Evolutionary conservation across 306 rosid species (phyloP), one percentile per base, ranked within the genome.

Genomic region (Vigna unguiculata): DNA sequence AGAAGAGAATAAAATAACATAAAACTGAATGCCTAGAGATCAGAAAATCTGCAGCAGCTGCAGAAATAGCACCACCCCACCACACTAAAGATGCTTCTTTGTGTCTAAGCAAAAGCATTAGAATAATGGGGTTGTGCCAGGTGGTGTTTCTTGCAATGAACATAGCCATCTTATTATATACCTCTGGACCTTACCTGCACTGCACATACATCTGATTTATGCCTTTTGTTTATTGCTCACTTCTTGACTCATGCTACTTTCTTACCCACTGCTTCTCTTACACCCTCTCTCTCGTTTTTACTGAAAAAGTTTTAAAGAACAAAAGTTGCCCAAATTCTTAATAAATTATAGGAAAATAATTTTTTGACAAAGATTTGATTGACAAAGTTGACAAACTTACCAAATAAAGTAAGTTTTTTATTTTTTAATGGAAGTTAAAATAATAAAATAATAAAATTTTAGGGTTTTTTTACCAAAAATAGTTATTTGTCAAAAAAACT

Each of bases 11-110:
- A 75, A 75, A 79, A 32, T 75, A 85, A 66, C 19, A 25, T 76
- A 79, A 49, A 71, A 76, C 71, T 65, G 2, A 85, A 60, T 77
- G 81, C 84, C 88, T 85, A 17, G 88, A 85, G 88, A 85, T 85
- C 81, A 75, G 88, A 82, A 82, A 85, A 71, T 71, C 73, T 78
- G 83, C 79, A 61, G 74, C 20, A 81, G 74, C 20, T 10, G 9
- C 65, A 59, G 65, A 57, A 77, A 82, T 62, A 81, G 79, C 78
- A 74, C 75, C 73, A 79, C 84, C 51, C 72, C 69, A 82, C 82
- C 85, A 51, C 48, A 82, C 82, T 83, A 49, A 76, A 80, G 86
- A 80, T 86, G 83, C 81, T 80, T 83, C 89, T 74, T 79, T 86
- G 77, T 80, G 65, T 62, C 73, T 83, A 46, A 62, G 81, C 75